A percentile compares a stretch with the other conserved stretches of the same genome.
These are phyloP conservation scores for Pichia nakasei DNA, from an alignment of 805 yeast species.

Conservation along the genomic window DNA sequence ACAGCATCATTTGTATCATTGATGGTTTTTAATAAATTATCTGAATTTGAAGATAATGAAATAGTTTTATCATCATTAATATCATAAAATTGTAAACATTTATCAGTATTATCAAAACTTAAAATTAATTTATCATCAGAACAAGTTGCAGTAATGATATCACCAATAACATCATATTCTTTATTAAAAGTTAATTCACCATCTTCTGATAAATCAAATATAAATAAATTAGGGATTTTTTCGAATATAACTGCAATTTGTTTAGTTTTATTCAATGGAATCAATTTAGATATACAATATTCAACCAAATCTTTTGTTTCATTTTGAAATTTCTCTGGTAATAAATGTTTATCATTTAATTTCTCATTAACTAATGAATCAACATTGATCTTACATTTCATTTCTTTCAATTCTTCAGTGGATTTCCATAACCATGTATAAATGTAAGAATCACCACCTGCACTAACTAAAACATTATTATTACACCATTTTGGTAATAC, in stretches of 20 bases:
- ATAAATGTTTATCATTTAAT: conserved; percentile 49
- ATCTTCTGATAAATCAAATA: conserved; percentile 26
- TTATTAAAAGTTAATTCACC: conserved; percentile 26
- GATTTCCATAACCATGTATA: conserved; percentile 72
- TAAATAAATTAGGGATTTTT: conserved; percentile 34
- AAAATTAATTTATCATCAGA: conserved; percentile 18
- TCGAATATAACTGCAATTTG: conserved; percentile 39
- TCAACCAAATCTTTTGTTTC: conserved; percentile 41
- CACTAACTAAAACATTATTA: conserved; percentile 53
- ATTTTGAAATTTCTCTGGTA: conserved; percentile 56
- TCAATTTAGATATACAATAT: conserved; percentile 35
- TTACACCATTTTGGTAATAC: conserved; percentile 43
- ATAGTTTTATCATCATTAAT: conserved; percentile 20
- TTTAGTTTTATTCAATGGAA: conserved; percentile 23
- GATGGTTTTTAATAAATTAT: conserved; percentile 24
- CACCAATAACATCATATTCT: conserved; percentile 16
- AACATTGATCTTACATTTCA: conserved; percentile 33
- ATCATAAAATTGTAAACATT: conserved; percentile 17
- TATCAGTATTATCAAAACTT: conserved; percentile 19
- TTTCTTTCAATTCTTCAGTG: conserved; percentile 20
- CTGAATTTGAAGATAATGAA: conserved; percentile 13
- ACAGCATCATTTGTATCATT: conserved; percentile 11
- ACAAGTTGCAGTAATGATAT: conserved; percentile 20
- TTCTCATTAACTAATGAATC: conserved; percentile 32
- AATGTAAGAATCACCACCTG: conserved; percentile 82